Evolutionary conservation across 352 stramenopile species (phyloP).

Genomic region (Phytophthora ohioensis): DNA sequence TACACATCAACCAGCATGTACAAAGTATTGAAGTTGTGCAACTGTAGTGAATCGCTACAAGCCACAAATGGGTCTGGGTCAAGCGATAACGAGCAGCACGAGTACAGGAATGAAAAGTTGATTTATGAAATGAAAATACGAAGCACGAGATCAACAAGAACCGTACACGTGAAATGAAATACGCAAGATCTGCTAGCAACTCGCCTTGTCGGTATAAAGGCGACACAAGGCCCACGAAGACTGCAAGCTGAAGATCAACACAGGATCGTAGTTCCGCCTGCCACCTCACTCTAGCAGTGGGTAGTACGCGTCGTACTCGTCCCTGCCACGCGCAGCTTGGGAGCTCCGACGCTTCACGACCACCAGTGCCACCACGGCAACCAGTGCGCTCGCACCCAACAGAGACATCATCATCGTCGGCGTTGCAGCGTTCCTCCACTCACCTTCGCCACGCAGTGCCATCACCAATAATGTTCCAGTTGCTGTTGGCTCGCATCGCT

Average conservation of each 20-base stretch:
- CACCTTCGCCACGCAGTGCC: slow-evolving; percentile 1
- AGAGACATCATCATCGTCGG: slow-evolving; percentile 1
- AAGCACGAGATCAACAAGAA: background rate
- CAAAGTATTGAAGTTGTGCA: background rate
- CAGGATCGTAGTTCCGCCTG: too few relatives aligned
- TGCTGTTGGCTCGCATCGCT: slow-evolving; percentile 13
- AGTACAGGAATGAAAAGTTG: background rate
- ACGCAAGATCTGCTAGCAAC: background rate
- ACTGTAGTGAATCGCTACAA: too few relatives aligned
- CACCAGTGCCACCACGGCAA: slow-evolving; percentile 19
- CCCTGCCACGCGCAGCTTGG: background rate
- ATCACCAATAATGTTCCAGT: background rate
- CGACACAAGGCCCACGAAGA: background rate
- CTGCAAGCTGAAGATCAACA: too few relatives aligned
- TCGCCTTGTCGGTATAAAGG: background rate
- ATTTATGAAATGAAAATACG: background rate
- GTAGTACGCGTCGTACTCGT: slow-evolving; percentile 3
- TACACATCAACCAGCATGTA: slow-evolving; percentile 18
- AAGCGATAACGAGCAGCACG: too few relatives aligned
- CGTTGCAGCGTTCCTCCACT: slow-evolving; percentile 6
- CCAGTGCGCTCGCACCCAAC: slow-evolving; percentile 15
- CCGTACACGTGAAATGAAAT: slow-evolving; percentile 8
- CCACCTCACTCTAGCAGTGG: background rate
- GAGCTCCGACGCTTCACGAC: slow-evolving; percentile 16
- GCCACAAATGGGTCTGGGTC: too few relatives aligned